phyloP scores from a whole-genome alignment of 176 grass and related monocot species.

The Eragrostis nindensis region DNA sequence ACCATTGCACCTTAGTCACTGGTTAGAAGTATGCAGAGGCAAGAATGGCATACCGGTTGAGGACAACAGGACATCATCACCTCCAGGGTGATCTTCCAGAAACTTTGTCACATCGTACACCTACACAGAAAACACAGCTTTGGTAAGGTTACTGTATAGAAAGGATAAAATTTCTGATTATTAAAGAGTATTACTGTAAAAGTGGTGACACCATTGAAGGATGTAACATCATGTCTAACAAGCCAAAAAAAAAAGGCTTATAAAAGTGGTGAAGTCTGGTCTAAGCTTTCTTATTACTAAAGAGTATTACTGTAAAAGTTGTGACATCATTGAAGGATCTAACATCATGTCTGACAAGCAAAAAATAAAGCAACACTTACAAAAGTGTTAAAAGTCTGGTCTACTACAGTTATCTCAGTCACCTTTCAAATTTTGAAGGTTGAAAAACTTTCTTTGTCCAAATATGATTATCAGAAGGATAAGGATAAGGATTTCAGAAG shows the following conservation, averaged over 20 bases:
- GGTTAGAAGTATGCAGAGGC: neutral
- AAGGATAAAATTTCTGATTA: neutral
- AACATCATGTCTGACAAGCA: neutral
- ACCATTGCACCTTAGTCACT: neutral
- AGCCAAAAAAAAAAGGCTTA: neutral
- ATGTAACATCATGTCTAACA: neutral
- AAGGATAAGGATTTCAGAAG: neutral
- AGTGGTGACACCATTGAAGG: no score
- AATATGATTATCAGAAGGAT: neutral
- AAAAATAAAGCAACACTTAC: neutral
- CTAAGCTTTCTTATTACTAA: neutral
- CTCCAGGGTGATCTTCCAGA: conserved; percentile 86
- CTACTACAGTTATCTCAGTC: neutral
- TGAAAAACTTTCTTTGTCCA: neutral
- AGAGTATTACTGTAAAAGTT: no score
- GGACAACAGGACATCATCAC: conserved; percentile 82
- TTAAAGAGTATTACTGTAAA: no score
- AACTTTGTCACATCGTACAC: conserved; percentile 85
- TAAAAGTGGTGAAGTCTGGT: neutral
- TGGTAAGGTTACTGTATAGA: neutral
- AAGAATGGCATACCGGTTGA: conserved; percentile 63
- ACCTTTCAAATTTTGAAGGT: neutral
- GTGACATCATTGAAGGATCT: neutral
- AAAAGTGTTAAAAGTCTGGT: neutral
- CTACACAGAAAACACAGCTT: conserved; percentile 25